Base-by-base conservation (phyloP, 768 basidiomycete genomes). In the Saitozyma sp. region DNA sequence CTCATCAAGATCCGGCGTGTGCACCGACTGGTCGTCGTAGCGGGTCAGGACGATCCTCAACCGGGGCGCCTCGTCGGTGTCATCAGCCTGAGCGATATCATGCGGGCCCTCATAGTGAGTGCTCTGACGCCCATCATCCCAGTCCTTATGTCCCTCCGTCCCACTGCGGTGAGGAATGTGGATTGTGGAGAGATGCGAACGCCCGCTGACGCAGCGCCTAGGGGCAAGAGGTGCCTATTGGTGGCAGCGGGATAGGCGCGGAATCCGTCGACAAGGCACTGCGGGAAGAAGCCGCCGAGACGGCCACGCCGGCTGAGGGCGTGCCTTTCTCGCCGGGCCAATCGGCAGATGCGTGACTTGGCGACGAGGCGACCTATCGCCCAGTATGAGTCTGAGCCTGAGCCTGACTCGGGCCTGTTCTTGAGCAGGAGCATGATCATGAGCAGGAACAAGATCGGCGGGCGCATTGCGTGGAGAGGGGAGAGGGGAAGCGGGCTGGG, bases 11-110 rank as follows among this genome's bases (percentile, higher is more conserved):
- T 93, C 78, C 87, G 93, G 38, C 84, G 96, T 40, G 91, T 96
- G 13, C 96, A 99, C 78, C 87, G 96, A 54, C 82, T 99, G 16
- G 93, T 98, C 1, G 93, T 98, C 2, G 92, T 97, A 14, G 92
- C 94, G 48, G 75, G 73, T 6, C 56, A 40, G 29, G 69, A 77
- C 19, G 78, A 79, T 61, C 67, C 73, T 6, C 58, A 73, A 19
- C 69, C 76, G 9, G 77, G 75, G 11, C 61, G 62, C 50, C 54
- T 79, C 37, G 70, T 78, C n/a, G 79, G 79, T 13, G 65, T 80
- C 16, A 75, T 80, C 54, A 75, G 71, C 49, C 55, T 80, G 63
- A 77, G 75, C 59, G 79, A 80, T 66, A 74, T 80, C 38, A 65
- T 80, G 67, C 58, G 77, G 56, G 70, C 76, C 46, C 59, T 77